Base-by-base conservation (phyloP, 2,329 filamentous ascomycete genomes). In the Alternaria angustiovoidea region DNA sequence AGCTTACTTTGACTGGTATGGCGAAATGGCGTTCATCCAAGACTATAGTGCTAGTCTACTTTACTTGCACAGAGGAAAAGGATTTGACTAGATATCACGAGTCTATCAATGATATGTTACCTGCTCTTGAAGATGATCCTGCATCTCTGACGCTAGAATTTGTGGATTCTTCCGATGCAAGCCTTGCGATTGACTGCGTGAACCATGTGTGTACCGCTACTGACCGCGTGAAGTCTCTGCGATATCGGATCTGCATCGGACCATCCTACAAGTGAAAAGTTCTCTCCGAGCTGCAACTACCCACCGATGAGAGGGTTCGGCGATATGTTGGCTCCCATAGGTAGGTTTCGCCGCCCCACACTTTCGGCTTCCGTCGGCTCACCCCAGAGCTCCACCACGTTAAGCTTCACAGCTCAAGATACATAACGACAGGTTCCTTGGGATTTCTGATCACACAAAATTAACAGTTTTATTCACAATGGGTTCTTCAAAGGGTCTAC, bases 401-500 rank as follows among this genome's bases (percentile, higher is more conserved):
- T 57, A 43, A 65, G 62, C 63, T 67, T 54, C 55, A 62, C 30
- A 62, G 60, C 59, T 66, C 46, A 42, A 59, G 47, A 61, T 72
- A 72, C 69, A 72, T 67, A 72, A 65, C 62, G 59, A 57, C 43
- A 57, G 54, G 20, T 18, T 16, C 48, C 59, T 42, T 42, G 41
- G 28, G 38, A 18, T 41, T 46, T 55, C n/a, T 47, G 30, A 30
- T 24, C 42, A 16, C 8, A 32, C 39, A 54, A 22, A 41, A 41
- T 26, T 22, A 14, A 38, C 28, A 44, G 47, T 18, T 22, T 28
- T 16, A 47, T 56, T 64, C 61, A 68, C 32, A 56, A 78, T 78
- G 75, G 63, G 64, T 67, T 75, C 72, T 51, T 73, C 72, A n/a
- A 77, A 71, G 54, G 57, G 63, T 63, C 64, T 77, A 22, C 71